Conservation (phyloP, 2,329 filamentous ascomycete genomes). For the Aspergillus sojae region DNA sequence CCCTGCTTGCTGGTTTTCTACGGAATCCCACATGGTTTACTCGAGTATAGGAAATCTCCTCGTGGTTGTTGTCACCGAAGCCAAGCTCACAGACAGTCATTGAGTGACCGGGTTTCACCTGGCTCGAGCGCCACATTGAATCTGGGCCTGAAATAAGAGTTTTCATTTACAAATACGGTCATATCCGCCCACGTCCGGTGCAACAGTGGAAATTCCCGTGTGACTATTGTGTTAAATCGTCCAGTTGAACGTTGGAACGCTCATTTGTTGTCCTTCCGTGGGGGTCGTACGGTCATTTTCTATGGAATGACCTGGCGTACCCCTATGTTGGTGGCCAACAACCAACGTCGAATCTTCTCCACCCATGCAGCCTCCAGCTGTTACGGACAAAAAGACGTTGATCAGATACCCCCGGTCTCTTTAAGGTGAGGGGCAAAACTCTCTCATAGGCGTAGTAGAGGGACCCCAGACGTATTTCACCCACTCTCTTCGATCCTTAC, state of each 20-base stretch:
- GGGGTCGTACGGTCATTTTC: not conserved
- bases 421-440: not conserved
- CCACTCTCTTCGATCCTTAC: not conserved
- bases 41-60: not conserved
- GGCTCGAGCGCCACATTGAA: not conserved
- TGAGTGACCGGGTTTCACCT: not conserved
- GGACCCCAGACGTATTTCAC: not conserved
- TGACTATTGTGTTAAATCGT: not conserved
- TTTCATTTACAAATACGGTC: not conserved
- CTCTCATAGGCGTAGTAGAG: not conserved
- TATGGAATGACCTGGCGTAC: no score
- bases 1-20: not conserved
- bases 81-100: not conserved
- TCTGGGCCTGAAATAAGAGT: not conserved
- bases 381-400: not conserved
- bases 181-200: not conserved
- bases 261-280: not conserved
- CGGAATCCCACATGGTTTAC: not conserved
- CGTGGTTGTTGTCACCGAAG: not conserved
- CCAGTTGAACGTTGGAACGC: not conserved
- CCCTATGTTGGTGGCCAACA: not conserved
- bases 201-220: not conserved
- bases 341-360: not conserved
- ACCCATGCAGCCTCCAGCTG: not conserved
- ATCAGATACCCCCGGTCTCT: not conserved